phyloP scores from a whole-genome alignment of 2,329 filamentous ascomycete genomes.

The Diplodia sapinea region DNA sequence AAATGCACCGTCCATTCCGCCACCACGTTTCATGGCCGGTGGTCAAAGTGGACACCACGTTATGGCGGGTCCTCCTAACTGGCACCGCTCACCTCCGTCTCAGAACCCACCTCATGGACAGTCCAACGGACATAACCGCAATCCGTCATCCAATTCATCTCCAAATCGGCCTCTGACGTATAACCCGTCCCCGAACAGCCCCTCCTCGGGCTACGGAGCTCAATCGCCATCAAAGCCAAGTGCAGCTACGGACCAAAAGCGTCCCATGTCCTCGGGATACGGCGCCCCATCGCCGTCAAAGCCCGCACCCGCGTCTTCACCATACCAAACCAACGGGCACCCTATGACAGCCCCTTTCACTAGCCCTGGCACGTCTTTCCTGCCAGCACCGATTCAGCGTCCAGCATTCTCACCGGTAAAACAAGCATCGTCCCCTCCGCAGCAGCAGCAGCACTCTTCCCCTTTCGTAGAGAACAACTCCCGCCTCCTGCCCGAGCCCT shows the following conservation, averaged over 20 bases:
- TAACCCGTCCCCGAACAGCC: constrained; percentile 43
- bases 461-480: constrained; percentile 36
- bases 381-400: constrained; percentile 40
- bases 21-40: constrained; percentile 5
- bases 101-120: constrained; percentile 9
- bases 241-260: constrained; percentile 47
- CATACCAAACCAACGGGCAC: constrained; percentile 43
- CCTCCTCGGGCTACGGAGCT: constrained; percentile 38
- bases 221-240: constrained; percentile 34
- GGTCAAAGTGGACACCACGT: constrained; percentile 7
- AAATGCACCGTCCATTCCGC: constrained; percentile 17
- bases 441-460: constrained; percentile 39
- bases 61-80: constrained; percentile 19
- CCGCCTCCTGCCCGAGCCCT: constrained; percentile 44
- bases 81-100: neutral
- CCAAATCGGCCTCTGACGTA: constrained; percentile 26
- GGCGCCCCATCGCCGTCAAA: constrained; percentile 43
- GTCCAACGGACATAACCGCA: constrained; percentile 11
- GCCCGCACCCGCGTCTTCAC: constrained; percentile 44
- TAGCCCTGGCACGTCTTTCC: constrained; percentile 57
- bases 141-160: constrained; percentile 3
- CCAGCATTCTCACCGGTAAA: constrained; percentile 49
- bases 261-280: constrained; percentile 50
- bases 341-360: constrained; percentile 43
- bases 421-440: constrained; percentile 47